phyloP scores from a whole-genome alignment of 108 stramenopile species.

The Cyclostephanos invisitatus region DNA sequence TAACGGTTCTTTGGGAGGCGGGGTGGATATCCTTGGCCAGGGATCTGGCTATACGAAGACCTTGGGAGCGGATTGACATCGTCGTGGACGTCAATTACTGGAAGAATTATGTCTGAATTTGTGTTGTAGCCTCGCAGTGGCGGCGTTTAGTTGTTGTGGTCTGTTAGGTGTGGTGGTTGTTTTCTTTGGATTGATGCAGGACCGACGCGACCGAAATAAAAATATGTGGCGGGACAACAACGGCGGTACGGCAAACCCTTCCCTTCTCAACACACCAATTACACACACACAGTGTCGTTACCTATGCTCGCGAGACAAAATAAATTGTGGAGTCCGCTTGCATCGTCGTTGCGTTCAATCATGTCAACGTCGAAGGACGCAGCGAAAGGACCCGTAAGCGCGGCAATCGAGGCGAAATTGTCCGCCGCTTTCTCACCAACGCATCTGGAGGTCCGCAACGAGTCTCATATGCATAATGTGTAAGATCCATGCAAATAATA shows the following conservation, averaged over 20 bases:
- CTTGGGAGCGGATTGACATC: conserved; percentile 35
- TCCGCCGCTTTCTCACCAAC: conserved; percentile 52
- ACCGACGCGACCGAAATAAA: background rate
- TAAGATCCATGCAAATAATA: too few relatives aligned
- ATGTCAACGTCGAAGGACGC: conserved; percentile 6
- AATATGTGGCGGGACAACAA: background rate
- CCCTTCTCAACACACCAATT: background rate
- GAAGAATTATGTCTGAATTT: too few relatives aligned
- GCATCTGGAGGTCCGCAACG: conserved; percentile 82
- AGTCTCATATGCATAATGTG: conserved; percentile 89
- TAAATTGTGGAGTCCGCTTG: background rate
- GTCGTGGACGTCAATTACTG: background rate
- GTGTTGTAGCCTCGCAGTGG: too few relatives aligned
- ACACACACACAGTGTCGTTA: too few relatives aligned
- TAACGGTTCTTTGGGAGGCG: background rate
- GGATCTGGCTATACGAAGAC: conserved; percentile 25
- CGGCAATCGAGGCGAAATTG: conserved; percentile 63
- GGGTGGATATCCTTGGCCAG: conserved; percentile 27
- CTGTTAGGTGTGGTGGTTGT: background rate
- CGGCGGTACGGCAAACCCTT: too few relatives aligned
- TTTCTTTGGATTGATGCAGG: conserved; percentile 15
- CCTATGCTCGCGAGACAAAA: background rate
- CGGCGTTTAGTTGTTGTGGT: too few relatives aligned
- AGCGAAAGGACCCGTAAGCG: conserved; percentile 42
- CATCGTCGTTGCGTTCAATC: conserved; percentile 10